A percentile compares a stretch with the other conserved stretches of the same genome.
These are phyloP conservation scores for Aureobasidium sp. DNA, from an alignment of 2,329 filamentous ascomycete species.

Conservation along the genomic window DNA sequence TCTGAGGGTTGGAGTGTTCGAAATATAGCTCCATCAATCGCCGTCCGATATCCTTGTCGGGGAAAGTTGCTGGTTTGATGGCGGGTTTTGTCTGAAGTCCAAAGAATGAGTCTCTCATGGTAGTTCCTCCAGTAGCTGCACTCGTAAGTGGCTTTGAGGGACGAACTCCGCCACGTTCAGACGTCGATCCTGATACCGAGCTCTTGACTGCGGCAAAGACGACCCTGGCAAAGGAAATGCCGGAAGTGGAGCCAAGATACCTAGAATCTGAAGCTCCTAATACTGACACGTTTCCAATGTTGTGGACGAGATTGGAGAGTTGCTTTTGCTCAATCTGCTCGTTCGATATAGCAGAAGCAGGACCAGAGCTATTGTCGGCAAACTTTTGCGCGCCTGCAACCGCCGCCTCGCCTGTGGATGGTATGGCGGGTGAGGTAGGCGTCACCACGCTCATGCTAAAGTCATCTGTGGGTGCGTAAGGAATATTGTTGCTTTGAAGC, in stretches of 20 bases:
- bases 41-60: slow-evolving; percentile 63
- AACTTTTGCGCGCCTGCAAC: not conserved
- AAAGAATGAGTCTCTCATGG: slow-evolving; percentile 93
- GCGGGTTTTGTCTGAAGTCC: slow-evolving; percentile 87
- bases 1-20: slow-evolving; percentile 92
- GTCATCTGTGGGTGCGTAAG: slow-evolving; percentile 61
- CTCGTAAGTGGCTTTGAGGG: slow-evolving; percentile 49
- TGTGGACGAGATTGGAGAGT: slow-evolving; percentile 58
- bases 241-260: slow-evolving; percentile 76
- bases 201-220: slow-evolving; percentile 90
- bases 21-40: slow-evolving; percentile 79
- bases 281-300: slow-evolving; percentile 67
- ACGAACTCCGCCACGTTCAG: slow-evolving; percentile 56
- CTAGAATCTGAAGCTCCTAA: slow-evolving; percentile 70
- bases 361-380: not conserved
- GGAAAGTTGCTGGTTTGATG: slow-evolving; percentile 78
- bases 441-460: slow-evolving; percentile 41
- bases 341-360: slow-evolving; percentile 19
- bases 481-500: slow-evolving; percentile 59
- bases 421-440: not conserved
- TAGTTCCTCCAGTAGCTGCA: slow-evolving; percentile 54
- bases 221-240: slow-evolving; percentile 88
- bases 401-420: not conserved
- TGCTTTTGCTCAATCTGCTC: slow-evolving; percentile 52
- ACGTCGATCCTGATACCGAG: slow-evolving; percentile 50